Percentiles rank a stretch among this genome's conserved stretches.
Evolutionary conservation across 139 green algal genomes (phyloP).

Genomic region (Haematococcus sp.): DNA sequence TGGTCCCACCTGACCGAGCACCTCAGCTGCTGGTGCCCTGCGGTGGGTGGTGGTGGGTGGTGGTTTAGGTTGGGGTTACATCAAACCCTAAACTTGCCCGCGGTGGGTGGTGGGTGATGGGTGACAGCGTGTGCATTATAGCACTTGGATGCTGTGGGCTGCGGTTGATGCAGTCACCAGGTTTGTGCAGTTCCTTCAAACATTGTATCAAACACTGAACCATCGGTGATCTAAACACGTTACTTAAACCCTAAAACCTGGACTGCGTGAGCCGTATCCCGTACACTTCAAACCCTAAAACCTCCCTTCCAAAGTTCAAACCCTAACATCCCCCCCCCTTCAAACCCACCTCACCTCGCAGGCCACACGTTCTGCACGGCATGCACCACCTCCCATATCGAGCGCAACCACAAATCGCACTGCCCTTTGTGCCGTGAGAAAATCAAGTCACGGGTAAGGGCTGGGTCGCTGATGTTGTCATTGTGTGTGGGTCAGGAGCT

Average conservation of each 20-base stretch:
- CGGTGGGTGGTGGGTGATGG: no score
- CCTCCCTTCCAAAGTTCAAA: background rate
- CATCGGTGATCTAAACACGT: no score
- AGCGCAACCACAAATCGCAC: slow-evolving; percentile 30
- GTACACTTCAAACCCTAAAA: no score
- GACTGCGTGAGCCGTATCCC: no score
- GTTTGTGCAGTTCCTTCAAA: background rate
- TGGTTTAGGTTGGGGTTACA: no score
- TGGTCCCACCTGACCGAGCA: slow-evolving; percentile 43
- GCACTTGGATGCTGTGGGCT: no score
- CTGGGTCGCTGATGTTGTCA: background rate
- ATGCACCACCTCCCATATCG: slow-evolving; percentile 36
- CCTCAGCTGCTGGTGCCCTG: slow-evolving; percentile 50
- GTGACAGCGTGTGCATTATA: no score
- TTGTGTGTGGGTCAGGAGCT: no score
- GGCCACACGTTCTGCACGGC: slow-evolving; percentile 47
- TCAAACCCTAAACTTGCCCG: background rate
- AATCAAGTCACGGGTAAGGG: slow-evolving; percentile 39
- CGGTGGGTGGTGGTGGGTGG: slow-evolving; percentile 13
- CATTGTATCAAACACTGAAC: no score
- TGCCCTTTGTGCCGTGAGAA: slow-evolving; percentile 46
- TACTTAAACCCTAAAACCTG: no score
- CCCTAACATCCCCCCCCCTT: background rate
- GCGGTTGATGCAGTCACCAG: background rate
- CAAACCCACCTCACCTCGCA: background rate